Percentiles rank a stretch among this genome's conserved stretches.
phyloP scores from a whole-genome alignment of 768 basidiomycete species.

The Boletales sp. region DNA sequence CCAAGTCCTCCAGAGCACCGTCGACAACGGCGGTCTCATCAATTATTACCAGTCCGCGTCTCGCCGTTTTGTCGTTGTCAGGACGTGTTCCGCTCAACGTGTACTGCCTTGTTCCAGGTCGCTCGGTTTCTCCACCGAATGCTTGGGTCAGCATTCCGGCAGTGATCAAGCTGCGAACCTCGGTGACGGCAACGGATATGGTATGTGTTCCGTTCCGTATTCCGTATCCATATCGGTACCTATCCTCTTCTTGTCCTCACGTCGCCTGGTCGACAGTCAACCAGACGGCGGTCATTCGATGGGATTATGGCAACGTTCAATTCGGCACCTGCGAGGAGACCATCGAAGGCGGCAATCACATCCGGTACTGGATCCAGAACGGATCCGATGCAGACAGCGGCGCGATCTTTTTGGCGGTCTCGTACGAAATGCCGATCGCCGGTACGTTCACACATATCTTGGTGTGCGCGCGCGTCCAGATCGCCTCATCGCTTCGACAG shows the following conservation, averaged over 20 bases:
- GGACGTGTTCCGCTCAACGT: not conserved
- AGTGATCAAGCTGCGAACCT: slow-evolving; percentile 68
- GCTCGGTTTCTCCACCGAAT: slow-evolving; percentile 71
- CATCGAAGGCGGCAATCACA: slow-evolving; percentile 81
- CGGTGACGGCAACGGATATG: slow-evolving; percentile 74
- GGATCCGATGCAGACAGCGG: slow-evolving; percentile 61
- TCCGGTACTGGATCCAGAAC: slow-evolving; percentile 86
- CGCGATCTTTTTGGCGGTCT: slow-evolving; percentile 72
- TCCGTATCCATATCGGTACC: too few relatives aligned
- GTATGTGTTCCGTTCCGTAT: slow-evolving; percentile 40
- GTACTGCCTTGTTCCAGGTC: slow-evolving; percentile 37
- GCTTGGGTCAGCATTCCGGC: slow-evolving; percentile 78
- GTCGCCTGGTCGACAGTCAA: slow-evolving; percentile 47
- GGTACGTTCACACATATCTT: slow-evolving; percentile 34
- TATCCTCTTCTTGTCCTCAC: slow-evolving; percentile 1
- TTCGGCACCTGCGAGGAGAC: slow-evolving; percentile 88
- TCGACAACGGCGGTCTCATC: slow-evolving; percentile 65
- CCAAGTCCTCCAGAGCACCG: slow-evolving; percentile 57
- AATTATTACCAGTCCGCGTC: slow-evolving; percentile 76
- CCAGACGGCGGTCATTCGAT: slow-evolving; percentile 81
- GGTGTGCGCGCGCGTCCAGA: not conserved
- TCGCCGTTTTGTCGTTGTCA: not conserved
- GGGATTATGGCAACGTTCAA: slow-evolving; percentile 75
- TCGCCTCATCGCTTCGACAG: slow-evolving; percentile 27
- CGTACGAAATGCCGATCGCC: slow-evolving; percentile 66